Evolutionary conservation across 208 protist species (phyloP).

Genomic region (Wallacemonas collosoma): DNA sequence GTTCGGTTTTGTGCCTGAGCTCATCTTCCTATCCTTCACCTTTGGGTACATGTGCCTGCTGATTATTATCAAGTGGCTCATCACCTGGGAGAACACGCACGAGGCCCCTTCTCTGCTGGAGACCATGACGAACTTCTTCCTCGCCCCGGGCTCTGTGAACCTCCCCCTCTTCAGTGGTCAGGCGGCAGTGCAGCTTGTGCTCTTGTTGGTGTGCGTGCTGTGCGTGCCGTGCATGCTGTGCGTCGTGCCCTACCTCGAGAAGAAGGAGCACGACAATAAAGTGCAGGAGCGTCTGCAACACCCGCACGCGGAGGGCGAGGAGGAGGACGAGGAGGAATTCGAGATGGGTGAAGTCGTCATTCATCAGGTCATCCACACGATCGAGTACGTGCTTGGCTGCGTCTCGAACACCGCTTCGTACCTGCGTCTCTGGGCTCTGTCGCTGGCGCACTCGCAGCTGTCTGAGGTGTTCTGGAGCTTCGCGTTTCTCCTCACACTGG

Average conservation of each 20-base stretch:
- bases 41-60: conserved; percentile 97
- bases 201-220: conserved; percentile 72
- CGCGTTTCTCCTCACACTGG: conserved; percentile 70
- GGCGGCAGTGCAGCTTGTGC: conserved; percentile 76
- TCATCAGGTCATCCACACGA: conserved; percentile 99
- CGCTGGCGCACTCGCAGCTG: conserved; percentile 98
- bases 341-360: conserved; percentile 96
- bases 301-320: conserved; percentile 25
- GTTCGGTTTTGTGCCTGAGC: conserved; percentile 96
- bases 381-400: conserved; percentile 99
- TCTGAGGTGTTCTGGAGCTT: conserved; percentile 93
- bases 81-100: conserved; percentile 85
- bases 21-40: conserved; percentile 95
- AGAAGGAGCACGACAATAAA: conserved; percentile 47
- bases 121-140: conserved; percentile 94
- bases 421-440: conserved; percentile 99
- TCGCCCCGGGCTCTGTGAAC: conserved; percentile 77
- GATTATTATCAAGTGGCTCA: conserved; percentile 98
- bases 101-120: conserved; percentile 86
- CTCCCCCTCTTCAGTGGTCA: conserved; percentile 82
- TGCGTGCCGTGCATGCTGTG: conserved; percentile 84
- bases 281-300: conserved; percentile 24
- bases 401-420: conserved; percentile 99
- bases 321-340: conserved; percentile 82
- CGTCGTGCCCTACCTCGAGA: conserved; percentile 50